Evolutionary conservation across 2,329 filamentous ascomycete species (phyloP).

Genomic region (Apiospora koreana): DNA sequence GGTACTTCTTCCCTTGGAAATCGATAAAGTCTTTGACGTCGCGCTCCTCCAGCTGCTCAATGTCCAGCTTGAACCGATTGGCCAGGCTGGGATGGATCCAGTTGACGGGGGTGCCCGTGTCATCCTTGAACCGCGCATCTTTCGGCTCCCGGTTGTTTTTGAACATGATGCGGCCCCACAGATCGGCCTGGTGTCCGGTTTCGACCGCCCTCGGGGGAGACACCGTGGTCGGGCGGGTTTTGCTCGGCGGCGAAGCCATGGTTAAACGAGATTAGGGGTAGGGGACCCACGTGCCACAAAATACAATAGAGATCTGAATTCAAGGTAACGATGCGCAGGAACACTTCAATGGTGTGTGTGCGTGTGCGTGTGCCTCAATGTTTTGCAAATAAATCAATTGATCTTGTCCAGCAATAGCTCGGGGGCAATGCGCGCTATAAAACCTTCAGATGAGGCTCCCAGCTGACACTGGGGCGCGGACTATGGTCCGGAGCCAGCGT

Average conservation of each 20-base stretch:
- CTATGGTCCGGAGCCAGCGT: background rate
- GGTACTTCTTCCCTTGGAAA: background rate
- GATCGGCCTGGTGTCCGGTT: constrained; percentile 2
- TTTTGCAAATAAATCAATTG: background rate
- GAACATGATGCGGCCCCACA: constrained; percentile 9
- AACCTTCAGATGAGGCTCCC: background rate
- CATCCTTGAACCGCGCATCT: constrained; percentile 14
- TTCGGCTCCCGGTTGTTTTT: background rate
- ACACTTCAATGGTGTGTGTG: background rate
- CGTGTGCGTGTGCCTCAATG: background rate
- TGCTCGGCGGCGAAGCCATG: background rate
- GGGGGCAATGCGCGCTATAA: background rate
- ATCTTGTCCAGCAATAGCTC: background rate
- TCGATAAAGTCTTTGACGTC: background rate
- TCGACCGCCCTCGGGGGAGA: background rate
- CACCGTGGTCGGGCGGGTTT: background rate
- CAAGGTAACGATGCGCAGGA: background rate
- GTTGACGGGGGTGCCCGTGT: constrained; percentile 17
- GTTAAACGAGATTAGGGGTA: background rate
- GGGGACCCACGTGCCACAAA: background rate
- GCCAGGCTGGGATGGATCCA: constrained; percentile 16
- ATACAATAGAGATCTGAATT: background rate
- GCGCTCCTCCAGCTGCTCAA: background rate
- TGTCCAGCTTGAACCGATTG: constrained; percentile 8
- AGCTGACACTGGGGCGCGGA: background rate